Conservation (phyloP, 2,329 filamentous ascomycete species). For the Zasmidium cellare region DNA sequence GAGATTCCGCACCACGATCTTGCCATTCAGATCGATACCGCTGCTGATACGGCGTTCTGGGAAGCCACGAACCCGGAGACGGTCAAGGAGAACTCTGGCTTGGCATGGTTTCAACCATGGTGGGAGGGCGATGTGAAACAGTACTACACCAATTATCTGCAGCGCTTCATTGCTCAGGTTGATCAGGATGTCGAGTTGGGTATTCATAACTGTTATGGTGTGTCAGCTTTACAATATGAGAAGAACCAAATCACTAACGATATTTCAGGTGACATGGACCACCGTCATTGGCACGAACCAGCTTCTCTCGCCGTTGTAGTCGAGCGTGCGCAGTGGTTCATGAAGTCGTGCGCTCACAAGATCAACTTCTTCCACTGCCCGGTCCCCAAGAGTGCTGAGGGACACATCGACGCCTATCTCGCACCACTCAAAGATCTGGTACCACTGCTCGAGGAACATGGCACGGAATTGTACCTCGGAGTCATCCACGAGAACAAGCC, state of each 20-base stretch:
- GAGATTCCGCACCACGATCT: slow-evolving; percentile 38
- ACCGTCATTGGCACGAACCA: slow-evolving; percentile 49
- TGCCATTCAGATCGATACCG: slow-evolving; percentile 38
- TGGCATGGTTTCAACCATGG: slow-evolving; percentile 34
- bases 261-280: slow-evolving; percentile 38
- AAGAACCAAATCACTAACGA: too few relatives aligned
- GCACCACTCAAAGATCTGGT: slow-evolving; percentile 36
- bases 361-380: slow-evolving; percentile 48
- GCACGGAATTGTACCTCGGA: slow-evolving; percentile 43
- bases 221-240: too few relatives aligned
- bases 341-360: slow-evolving; percentile 27
- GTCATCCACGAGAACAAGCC: slow-evolving; percentile 42
- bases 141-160: slow-evolving; percentile 37
- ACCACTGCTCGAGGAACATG: slow-evolving; percentile 31
- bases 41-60: slow-evolving; percentile 36
- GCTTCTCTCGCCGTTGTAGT: slow-evolving; percentile 35
- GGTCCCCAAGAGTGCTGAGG: slow-evolving; percentile 38
- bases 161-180: slow-evolving; percentile 34
- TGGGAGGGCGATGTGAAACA: slow-evolving; percentile 34
- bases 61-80: slow-evolving; percentile 24
- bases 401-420: slow-evolving; percentile 37
- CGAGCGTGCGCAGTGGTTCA: slow-evolving; percentile 39
- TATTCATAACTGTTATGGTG: slow-evolving; percentile 51
- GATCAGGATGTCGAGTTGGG: slow-evolving; percentile 43
- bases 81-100: slow-evolving; percentile 18